Evolutionary conservation across 2,329 filamentous ascomycete species (phyloP).

Genomic region (Nemania sp.): DNA sequence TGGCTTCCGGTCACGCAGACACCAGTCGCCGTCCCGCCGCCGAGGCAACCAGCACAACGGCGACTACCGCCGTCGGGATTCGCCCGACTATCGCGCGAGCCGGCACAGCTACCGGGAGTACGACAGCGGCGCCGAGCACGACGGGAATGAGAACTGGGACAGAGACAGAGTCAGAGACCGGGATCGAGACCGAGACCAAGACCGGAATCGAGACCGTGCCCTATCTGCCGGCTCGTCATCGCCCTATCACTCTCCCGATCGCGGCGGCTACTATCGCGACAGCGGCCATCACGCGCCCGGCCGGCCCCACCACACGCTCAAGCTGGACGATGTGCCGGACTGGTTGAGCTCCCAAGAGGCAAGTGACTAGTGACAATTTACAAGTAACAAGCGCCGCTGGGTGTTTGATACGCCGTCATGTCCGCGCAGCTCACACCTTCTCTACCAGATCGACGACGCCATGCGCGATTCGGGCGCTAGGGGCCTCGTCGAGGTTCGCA

Average conservation of each 20-base stretch:
- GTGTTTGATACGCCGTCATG: too few species aligned
- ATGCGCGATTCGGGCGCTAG: constrained; percentile 38
- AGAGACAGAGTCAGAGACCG: too few species aligned
- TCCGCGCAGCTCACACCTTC: constrained; percentile 1
- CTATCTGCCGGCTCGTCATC: constrained; percentile 34
- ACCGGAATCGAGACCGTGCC: too few species aligned
- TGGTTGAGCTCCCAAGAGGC: constrained; percentile 37
- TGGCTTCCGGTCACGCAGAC: constrained; percentile 30
- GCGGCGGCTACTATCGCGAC: constrained; percentile 33
- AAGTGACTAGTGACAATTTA: constrained; percentile 10
- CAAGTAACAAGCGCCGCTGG: too few species aligned
- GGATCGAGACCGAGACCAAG: too few species aligned
- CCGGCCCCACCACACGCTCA: constrained; percentile 40
- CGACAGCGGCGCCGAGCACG: constrained; percentile 16
- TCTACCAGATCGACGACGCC: constrained; percentile 35
- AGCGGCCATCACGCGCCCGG: constrained; percentile 33
- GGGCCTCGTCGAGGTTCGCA: constrained; percentile 39
- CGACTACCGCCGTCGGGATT: constrained; percentile 29
- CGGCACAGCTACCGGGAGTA: constrained; percentile 31
- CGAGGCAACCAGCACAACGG: constrained; percentile 23
- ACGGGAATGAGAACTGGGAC: too few species aligned
- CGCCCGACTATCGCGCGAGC: constrained; percentile 21
- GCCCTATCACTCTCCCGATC: constrained; percentile 34
- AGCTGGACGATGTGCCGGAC: constrained; percentile 40
- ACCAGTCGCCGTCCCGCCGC: constrained; percentile 29